Evolutionary conservation across 495 filamentous ascomycete species (phyloP).

Genomic region (Niebla homalea): DNA sequence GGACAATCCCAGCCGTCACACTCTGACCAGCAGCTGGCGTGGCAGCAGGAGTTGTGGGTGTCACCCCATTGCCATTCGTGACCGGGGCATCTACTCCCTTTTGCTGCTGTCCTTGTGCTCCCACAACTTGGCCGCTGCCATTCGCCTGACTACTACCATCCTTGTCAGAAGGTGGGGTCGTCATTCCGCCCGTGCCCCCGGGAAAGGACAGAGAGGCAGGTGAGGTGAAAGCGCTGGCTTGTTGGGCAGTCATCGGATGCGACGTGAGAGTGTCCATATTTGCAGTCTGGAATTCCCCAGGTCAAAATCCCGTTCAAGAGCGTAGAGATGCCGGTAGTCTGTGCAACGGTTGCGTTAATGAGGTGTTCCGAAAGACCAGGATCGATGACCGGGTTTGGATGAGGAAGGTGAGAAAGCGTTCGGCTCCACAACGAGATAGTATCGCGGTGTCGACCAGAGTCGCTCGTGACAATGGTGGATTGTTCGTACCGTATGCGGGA

Average conservation of each 20-base stretch:
- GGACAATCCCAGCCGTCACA: conserved; percentile 75
- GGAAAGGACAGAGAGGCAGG: conserved; percentile 85
- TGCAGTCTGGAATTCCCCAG: conserved; percentile 18
- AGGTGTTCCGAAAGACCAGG: background rate
- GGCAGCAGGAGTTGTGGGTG: conserved; percentile 88
- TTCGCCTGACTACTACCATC: conserved; percentile 36
- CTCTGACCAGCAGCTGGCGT: conserved; percentile 70
- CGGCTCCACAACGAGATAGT: conserved; percentile 7
- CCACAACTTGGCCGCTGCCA: conserved; percentile 31
- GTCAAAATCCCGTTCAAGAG: conserved; percentile 5
- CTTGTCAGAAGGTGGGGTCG: conserved; percentile 64
- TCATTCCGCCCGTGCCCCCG: conserved; percentile 54
- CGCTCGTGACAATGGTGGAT: conserved; percentile 13
- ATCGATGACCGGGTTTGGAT: background rate
- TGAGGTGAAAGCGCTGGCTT: conserved; percentile 84
- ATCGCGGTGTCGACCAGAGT: conserved; percentile 4
- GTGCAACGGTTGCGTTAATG: conserved; percentile 8
- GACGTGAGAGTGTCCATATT: conserved; percentile 82
- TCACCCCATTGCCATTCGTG: conserved; percentile 66
- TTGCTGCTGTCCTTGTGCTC: conserved; percentile 38
- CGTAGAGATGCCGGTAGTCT: conserved; percentile 13
- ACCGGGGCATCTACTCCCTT: conserved; percentile 41
- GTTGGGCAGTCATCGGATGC: conserved; percentile 72
- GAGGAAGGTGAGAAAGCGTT: conserved; percentile 8
- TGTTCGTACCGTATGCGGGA: conserved; percentile 66